Base-by-base conservation (phyloP, 768 basidiomycete species). In the Boletus insuetus region DNA sequence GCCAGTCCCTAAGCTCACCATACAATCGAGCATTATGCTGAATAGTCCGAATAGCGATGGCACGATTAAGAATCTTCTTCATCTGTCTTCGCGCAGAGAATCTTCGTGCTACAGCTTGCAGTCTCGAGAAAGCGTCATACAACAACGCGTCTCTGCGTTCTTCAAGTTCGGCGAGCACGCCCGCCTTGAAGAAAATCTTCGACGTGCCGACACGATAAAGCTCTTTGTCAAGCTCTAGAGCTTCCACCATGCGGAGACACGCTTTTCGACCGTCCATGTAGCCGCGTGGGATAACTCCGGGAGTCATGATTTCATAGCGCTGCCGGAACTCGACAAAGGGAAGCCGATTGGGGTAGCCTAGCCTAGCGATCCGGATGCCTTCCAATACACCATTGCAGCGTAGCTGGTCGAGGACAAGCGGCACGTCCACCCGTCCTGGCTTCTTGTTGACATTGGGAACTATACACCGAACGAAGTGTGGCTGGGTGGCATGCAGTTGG, bases 171-270 rank as follows among this genome's bases (percentile, higher is more conserved):
- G 97, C 97, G 16, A 99, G 80, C 4, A 97, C 93, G 4, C 96
- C 95, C 3, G 97, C 95, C 68, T 98, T 98, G 84, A 99, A 98
- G 78, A 98, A 99, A 56, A 98, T 91, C 74, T 99, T 99, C 37
- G 94, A 96, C 0, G 91, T 93, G 7, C 97, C 97, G 51, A 98
- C 90, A 64, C 87, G 90, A 80, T 86, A 97, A 19, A 86, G 79
- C 4, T 82, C 76, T 46, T 88, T 85, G 68, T 97, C 94, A 35
- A 99, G 82, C 45, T 95, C 91, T 41, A 98, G 77, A 6, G 90
- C 84, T 54, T 86, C 86, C 34, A 97, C 88, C 84, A 99, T 98
- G 7, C 90, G 82, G 35, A 89, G 77, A 63, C 91, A 96, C 2
- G 97, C 94, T 69, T 95, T 94, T 8, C 95, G 85, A 11, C 96